Conservation (phyloP, 2,329 filamentous ascomycete species). For the Neoascochyta sp. region DNA sequence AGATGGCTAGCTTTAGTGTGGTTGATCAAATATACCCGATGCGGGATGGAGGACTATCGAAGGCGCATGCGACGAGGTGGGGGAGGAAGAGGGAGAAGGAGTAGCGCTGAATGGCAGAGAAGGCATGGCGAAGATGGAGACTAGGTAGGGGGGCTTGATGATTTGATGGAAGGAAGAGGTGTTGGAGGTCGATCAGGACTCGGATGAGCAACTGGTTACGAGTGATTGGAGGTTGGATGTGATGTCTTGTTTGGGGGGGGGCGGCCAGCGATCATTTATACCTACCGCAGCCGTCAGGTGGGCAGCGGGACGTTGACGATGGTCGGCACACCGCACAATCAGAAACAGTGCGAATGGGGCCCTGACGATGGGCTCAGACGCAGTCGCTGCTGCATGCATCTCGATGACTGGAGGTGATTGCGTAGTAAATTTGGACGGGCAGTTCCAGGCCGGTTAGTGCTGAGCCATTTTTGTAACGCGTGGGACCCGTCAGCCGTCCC, state of each 20-base stretch:
- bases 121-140: constrained; percentile 33
- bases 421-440: constrained; percentile 13
- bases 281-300: too few species aligned
- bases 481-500: constrained; percentile 14
- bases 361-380: constrained; percentile 26
- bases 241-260: constrained; percentile 24
- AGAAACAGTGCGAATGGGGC: constrained; percentile 27
- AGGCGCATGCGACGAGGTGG: constrained; percentile 29
- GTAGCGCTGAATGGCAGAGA: constrained; percentile 36
- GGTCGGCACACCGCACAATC: constrained; percentile 30
- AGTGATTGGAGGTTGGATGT: constrained; percentile 21
- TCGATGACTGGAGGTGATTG: constrained; percentile 29
- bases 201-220: constrained; percentile 18
- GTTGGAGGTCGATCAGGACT: constrained; percentile 30
- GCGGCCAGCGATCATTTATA: constrained; percentile 32
- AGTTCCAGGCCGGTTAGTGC: constrained; percentile 18
- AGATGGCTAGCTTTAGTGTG: constrained; percentile 35
- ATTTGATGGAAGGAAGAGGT: constrained; percentile 31
- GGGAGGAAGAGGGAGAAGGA: constrained; percentile 36
- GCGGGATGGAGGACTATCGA: constrained; percentile 41
- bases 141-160: constrained; percentile 23
- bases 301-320: too few species aligned
- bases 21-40: constrained; percentile 41
- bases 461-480: constrained; percentile 39
- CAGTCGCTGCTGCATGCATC: constrained; percentile 30